Conservation (phyloP, 306 rosid species). For the Citrullus amarus region DNA sequence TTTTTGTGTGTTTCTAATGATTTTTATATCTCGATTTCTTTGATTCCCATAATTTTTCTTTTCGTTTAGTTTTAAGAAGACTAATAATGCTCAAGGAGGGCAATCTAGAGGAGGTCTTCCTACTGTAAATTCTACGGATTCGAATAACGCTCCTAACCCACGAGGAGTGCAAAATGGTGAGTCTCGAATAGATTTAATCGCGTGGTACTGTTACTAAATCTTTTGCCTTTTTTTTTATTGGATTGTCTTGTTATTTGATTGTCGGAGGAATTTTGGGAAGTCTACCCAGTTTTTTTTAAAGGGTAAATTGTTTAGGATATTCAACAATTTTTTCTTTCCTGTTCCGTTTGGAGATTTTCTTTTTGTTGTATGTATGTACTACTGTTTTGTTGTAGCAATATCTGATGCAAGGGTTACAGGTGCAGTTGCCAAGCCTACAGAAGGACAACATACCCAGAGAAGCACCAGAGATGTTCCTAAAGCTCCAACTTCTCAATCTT, state of each 20-base stretch:
- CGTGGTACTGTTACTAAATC: slow-evolving; percentile 36
- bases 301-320: slow-evolving; percentile 1
- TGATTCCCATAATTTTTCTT: background rate
- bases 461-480: slow-evolving; percentile 46
- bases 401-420: slow-evolving; percentile 32
- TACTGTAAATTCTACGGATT: slow-evolving; percentile 39
- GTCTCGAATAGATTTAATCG: slow-evolving; percentile 33
- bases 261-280: background rate
- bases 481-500: slow-evolving; percentile 53
- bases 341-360: background rate
- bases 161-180: slow-evolving; percentile 52
- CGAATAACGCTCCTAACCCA: slow-evolving; percentile 27
- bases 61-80: slow-evolving; percentile 52
- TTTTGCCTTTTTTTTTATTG: background rate
- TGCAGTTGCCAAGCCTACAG: slow-evolving; percentile 47
- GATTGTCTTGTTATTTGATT: background rate
- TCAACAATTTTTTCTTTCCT: background rate
- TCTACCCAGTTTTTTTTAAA: background rate
- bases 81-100: slow-evolving; percentile 76
- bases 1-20: background rate
- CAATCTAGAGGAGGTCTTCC: slow-evolving; percentile 59
- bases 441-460: slow-evolving; percentile 40
- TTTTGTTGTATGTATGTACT: background rate
- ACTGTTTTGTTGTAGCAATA: slow-evolving; percentile 27
- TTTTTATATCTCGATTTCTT: background rate